Conservation (phyloP, 768 basidiomycete species). For the Auricularia sp. region DNA sequence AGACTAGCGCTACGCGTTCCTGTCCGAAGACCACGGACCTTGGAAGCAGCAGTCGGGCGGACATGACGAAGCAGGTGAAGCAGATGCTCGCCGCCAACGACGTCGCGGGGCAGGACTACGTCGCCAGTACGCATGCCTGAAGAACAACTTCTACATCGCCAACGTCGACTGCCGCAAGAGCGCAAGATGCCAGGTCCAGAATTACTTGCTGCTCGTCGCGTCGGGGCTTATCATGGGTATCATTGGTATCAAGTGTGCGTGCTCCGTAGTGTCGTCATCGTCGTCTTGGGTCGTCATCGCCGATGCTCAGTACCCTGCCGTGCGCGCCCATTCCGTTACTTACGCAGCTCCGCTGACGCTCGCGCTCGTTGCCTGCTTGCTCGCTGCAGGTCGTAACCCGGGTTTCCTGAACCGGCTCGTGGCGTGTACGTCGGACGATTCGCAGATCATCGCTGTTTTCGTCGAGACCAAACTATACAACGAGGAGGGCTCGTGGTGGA, state of each 20-base stretch:
- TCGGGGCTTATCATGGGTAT: constrained; percentile 70
- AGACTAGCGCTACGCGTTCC: constrained; percentile 49
- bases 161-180: constrained; percentile 69
- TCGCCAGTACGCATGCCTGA: constrained; percentile 55
- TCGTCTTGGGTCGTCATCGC: background rate
- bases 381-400: constrained; percentile 65
- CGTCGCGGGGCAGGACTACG: constrained; percentile 25
- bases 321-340: background rate
- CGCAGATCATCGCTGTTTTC: constrained; percentile 83
- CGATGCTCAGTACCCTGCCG: background rate
- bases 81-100: constrained; percentile 47
- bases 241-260: constrained; percentile 77
- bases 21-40: constrained; percentile 57
- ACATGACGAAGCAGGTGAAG: constrained; percentile 52
- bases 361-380: background rate
- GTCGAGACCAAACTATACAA: constrained; percentile 91
- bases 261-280: background rate
- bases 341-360: no score
- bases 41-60: constrained; percentile 79
- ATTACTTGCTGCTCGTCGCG: constrained; percentile 67
- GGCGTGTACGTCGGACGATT: constrained; percentile 78
- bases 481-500: constrained; percentile 94
- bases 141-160: constrained; percentile 66
- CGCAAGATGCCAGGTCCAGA: constrained; percentile 75
- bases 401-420: constrained; percentile 89